These are phyloP conservation scores for Suillus brevipes DNA, from an alignment of 768 basidiomycete species.

Conservation along the genomic window DNA sequence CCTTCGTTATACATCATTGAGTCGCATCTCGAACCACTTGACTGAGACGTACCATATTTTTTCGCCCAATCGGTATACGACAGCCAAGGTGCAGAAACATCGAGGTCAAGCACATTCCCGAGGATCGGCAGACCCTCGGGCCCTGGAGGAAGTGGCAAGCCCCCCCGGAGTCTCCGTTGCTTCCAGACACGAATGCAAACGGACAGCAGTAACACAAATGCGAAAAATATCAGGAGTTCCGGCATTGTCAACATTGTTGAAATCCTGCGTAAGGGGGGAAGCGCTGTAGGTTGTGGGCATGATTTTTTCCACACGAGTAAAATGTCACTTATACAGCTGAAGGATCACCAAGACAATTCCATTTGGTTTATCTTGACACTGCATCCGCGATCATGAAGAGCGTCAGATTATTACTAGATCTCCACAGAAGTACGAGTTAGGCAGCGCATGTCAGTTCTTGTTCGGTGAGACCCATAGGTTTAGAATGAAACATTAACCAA, in stretches of 20 bases:
- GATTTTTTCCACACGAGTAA: not conserved
- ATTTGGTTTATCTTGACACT: not conserved
- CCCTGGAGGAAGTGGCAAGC: slow-evolving; percentile 46
- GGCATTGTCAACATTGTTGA: not conserved
- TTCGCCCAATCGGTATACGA: slow-evolving; percentile 36
- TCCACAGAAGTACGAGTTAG: no score
- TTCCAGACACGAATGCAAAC: slow-evolving; percentile 15
- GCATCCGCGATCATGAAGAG: not conserved
- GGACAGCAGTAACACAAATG: not conserved
- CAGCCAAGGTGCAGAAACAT: slow-evolving; percentile 29
- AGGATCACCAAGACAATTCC: not conserved
- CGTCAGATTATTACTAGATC: not conserved
- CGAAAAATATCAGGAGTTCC: not conserved
- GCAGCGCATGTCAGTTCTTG: no score
- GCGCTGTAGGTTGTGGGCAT: not conserved
- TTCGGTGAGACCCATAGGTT: no score
- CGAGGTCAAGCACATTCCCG: slow-evolving; percentile 24
- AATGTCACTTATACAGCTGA: not conserved
- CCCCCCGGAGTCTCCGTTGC: slow-evolving; percentile 12
- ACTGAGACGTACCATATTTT: slow-evolving; percentile 26
- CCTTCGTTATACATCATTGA: slow-evolving; percentile 14
- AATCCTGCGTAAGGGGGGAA: not conserved
- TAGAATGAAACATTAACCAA: no score
- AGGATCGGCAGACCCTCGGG: slow-evolving; percentile 45
- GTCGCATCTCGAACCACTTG: not conserved